phyloP scores from a whole-genome alignment of 1,284 basidiomycete species.

The Sanghuangporus baumii region DNA sequence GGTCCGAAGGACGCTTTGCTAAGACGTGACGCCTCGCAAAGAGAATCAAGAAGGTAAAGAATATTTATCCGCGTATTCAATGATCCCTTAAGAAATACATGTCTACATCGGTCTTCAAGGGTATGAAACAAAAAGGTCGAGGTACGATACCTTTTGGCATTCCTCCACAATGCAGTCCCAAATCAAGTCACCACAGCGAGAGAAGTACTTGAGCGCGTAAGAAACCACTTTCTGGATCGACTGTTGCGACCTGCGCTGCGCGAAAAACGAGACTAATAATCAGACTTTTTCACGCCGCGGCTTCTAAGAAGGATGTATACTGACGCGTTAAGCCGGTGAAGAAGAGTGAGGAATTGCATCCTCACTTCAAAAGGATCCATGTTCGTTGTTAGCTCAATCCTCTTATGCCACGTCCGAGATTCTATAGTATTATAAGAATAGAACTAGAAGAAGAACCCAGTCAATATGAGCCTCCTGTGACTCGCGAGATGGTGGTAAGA shows the following conservation, averaged over 20 bases:
- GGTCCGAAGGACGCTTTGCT: slow-evolving; percentile 50
- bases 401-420: no score
- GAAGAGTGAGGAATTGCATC: slow-evolving; percentile 74
- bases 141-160: slow-evolving; percentile 64
- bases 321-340: slow-evolving; percentile 76
- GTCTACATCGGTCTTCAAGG: neutral
- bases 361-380: slow-evolving; percentile 92
- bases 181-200: slow-evolving; percentile 81
- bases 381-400: neutral
- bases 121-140: neutral
- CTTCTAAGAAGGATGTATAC: slow-evolving; percentile 32
- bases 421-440: no score
- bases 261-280: neutral
- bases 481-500: no score
- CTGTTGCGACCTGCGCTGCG: slow-evolving; percentile 62
- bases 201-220: slow-evolving; percentile 82
- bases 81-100: slow-evolving; percentile 56
- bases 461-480: no score
- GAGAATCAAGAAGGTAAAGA: slow-evolving; percentile 84
- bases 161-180: slow-evolving; percentile 95
- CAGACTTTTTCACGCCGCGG: neutral
- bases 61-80: slow-evolving; percentile 94
- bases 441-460: no score
- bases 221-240: slow-evolving; percentile 87
- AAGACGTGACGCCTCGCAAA: slow-evolving; percentile 74